Conservation (phyloP, 1,139 yeast genomes). For the Suhomyces atakaporum region DNA sequence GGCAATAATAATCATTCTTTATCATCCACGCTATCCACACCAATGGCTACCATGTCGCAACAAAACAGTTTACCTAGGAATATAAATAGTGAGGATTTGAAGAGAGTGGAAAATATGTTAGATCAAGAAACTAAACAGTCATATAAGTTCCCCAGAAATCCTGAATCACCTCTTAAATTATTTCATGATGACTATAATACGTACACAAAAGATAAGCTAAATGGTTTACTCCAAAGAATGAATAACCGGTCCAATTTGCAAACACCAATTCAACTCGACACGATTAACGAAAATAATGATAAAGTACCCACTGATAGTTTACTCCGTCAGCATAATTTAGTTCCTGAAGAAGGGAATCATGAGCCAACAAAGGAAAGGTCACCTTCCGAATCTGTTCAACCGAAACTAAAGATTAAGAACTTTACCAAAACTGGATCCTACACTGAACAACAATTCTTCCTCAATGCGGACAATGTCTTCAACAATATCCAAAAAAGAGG, state of each 20-base stretch:
- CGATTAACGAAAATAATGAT: slow-evolving; percentile 6
- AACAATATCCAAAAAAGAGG: slow-evolving; percentile 42
- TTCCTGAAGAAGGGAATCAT: not conserved
- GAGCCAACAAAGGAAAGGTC: slow-evolving; percentile 1
- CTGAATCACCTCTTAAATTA: slow-evolving; percentile 43
- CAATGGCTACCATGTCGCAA: slow-evolving; percentile 26
- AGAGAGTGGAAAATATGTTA: slow-evolving; percentile 24
- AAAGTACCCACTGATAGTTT: slow-evolving; percentile 5
- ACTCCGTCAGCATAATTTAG: slow-evolving; percentile 1
- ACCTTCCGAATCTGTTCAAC: slow-evolving; percentile 14
- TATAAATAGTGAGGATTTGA: slow-evolving; percentile 25
- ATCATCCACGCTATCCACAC: slow-evolving; percentile 43
- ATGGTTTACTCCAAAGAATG: slow-evolving; percentile 32
- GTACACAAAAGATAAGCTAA: slow-evolving; percentile 41
- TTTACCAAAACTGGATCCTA: slow-evolving; percentile 36
- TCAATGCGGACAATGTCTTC: slow-evolving; percentile 44
- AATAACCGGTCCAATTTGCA: slow-evolving; percentile 22
- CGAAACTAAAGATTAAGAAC: slow-evolving; percentile 35
- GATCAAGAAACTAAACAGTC: slow-evolving; percentile 19
- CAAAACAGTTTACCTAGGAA: slow-evolving; percentile 12
- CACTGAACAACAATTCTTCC: slow-evolving; percentile 38
- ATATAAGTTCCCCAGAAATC: slow-evolving; percentile 22
- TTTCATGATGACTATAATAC: slow-evolving; percentile 45
- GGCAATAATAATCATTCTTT: slow-evolving; percentile 25
- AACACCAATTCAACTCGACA: slow-evolving; percentile 14